Evolutionary conservation across 768 basidiomycete genomes (phyloP), one percentile per base, ranked within the genome.

Genomic region (Mrakia gelida): DNA sequence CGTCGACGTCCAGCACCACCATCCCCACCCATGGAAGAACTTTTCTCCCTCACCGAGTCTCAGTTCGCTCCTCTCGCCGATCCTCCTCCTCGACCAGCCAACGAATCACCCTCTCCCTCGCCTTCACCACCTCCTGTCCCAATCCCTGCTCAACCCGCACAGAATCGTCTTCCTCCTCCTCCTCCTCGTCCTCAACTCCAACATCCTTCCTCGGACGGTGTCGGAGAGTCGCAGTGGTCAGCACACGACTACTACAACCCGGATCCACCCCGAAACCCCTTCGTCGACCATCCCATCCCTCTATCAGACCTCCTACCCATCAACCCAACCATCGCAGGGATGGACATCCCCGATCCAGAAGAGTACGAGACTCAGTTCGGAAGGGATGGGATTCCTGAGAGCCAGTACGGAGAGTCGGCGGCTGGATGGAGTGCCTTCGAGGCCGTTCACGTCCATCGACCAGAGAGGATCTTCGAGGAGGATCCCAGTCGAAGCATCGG

Each of bases 401-500:
- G 38, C 23, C 67, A 70, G 67, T 70, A 41, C 21, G 67, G 34
- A 34, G 34, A 41, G 34, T 70, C 67, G 34, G 26, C 41, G 2
- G 41, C 67, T n/a, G 67, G 67, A 5, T 70, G 67, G 67, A 70
- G 67, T 13, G 67, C 67, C 18, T 70, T 70, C 67, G 67, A 70
- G 9, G 67, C 67, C 26, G 67, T 41, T 26, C 67, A 70, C 41
- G 67, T 70, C 9, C 38, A 70, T n/a, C 32, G 67, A 10, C 67
- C 67, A 26, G 67, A 38, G 5, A 21, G 67, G 10, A 41, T 70
- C 67, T 70, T 70, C 38, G 34, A 43, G 23, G 18, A 23, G 41
- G 34, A 41, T n/a, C 67, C 67, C 5, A 70, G 38, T n/a, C 67
- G 67, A 2, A 38, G 23, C 11, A 38, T 70, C 8, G 34, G 21